Conservation (phyloP, 2,329 filamentous ascomycete genomes). For the Decorospora gaudefroyi region DNA sequence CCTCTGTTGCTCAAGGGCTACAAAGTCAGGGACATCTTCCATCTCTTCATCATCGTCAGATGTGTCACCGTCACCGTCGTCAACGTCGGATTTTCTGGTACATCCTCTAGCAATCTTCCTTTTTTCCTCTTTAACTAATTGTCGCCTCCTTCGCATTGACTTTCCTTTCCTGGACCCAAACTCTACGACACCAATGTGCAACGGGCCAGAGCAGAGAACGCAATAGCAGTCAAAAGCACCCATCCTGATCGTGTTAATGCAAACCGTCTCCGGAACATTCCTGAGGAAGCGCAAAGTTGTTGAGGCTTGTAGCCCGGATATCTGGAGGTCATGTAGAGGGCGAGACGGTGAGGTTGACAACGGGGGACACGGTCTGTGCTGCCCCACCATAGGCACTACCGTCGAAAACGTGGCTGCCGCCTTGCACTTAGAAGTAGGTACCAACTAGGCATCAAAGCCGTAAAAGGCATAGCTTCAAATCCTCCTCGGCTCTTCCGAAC, state of each 20-base stretch:
- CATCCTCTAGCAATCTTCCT: slow-evolving; percentile 9
- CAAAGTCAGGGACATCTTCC: slow-evolving; percentile 4
- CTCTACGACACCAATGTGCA: slow-evolving; percentile 2
- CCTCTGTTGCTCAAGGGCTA: background rate
- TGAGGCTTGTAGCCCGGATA: background rate
- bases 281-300: too few relatives aligned
- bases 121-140: slow-evolving; percentile 7
- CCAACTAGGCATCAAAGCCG: slow-evolving; percentile 1
- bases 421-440: slow-evolving; percentile 1
- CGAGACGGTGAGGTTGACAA: background rate
- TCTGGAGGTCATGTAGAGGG: background rate
- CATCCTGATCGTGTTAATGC: slow-evolving; percentile 3
- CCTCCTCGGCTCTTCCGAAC: too few relatives aligned
- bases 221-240: slow-evolving; percentile 29
- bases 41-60: background rate
- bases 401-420: background rate
- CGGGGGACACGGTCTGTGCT: slow-evolving; percentile 7
- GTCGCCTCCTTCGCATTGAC: slow-evolving; percentile 10
- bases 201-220: slow-evolving; percentile 20
- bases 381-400: background rate
- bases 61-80: slow-evolving; percentile 1
- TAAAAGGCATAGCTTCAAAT: background rate
- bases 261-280: too few relatives aligned
- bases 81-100: background rate
- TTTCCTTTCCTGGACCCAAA: slow-evolving; percentile 13